Evolutionary conservation across 116 monocot genomes (phyloP).

Genomic region (Zostera marina): DNA sequence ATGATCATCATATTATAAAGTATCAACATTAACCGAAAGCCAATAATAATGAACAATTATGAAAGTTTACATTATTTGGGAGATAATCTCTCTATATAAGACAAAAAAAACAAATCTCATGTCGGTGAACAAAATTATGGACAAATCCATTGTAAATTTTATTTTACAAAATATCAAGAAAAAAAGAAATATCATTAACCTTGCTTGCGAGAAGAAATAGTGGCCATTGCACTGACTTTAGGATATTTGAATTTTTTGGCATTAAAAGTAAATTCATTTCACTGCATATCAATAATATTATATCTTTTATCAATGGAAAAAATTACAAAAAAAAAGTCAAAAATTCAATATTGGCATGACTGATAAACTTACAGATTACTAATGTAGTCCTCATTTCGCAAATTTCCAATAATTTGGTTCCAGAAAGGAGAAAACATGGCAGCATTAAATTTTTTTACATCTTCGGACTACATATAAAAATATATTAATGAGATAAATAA

Average conservation of each 20-base stretch:
- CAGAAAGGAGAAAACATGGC: slow-evolving; percentile 92
- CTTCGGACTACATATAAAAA: slow-evolving; percentile 26
- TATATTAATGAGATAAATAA: background rate
- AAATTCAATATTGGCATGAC: too few species aligned
- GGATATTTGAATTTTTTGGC: slow-evolving; percentile 60
- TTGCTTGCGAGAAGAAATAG: slow-evolving; percentile 84
- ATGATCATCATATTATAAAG: too few species aligned
- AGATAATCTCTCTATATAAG: too few species aligned
- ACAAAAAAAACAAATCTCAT: too few species aligned
- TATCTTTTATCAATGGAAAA: background rate
- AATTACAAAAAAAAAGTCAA: background rate
- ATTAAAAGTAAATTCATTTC: slow-evolving; percentile 81
- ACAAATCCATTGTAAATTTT: too few species aligned
- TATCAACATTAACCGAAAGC: too few species aligned
- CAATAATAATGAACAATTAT: too few species aligned
- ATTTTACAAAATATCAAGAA: background rate
- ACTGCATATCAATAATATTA: slow-evolving; percentile 16
- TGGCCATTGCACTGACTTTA: slow-evolving; percentile 80
- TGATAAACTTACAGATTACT: slow-evolving; percentile 51
- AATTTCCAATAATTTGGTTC: slow-evolving; percentile 80
- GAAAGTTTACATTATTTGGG: too few species aligned
- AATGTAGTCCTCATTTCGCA: slow-evolving; percentile 89
- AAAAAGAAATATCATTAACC: slow-evolving; percentile 10
- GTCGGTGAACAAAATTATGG: too few species aligned
- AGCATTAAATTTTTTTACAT: slow-evolving; percentile 74